phyloP scores from a whole-genome alignment of 2,329 filamentous ascomycete genomes.

The Colletotrichum truncatum region DNA sequence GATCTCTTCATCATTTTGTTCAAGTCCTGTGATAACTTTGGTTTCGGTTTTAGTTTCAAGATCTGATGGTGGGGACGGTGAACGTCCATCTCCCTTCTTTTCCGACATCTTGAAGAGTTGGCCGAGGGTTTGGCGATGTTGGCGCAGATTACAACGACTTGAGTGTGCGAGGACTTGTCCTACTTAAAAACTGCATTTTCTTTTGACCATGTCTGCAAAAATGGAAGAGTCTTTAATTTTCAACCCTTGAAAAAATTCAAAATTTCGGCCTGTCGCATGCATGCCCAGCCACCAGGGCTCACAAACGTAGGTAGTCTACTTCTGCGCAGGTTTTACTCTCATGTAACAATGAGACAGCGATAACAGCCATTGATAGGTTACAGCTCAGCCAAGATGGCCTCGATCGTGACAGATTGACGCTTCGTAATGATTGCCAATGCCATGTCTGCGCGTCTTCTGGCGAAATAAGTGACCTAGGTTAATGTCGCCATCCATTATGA shows the following conservation, averaged over 20 bases:
- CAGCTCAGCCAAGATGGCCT: neutral
- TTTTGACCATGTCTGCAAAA: too few species aligned
- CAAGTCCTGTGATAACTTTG: neutral
- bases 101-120: neutral
- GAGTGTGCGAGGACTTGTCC: neutral
- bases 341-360: neutral
- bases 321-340: neutral
- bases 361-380: neutral
- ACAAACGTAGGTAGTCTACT: too few species aligned
- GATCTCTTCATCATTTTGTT: constrained; percentile 13
- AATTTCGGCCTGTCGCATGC: neutral
- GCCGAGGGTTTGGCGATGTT: too few species aligned
- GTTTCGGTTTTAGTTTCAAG: neutral
- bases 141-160: too few species aligned
- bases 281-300: neutral
- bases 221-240: too few species aligned
- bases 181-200: neutral
- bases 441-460: neutral
- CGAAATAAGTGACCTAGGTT: too few species aligned
- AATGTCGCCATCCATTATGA: neutral
- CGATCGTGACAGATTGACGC: neutral
- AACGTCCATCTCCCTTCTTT: neutral
- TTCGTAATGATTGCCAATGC: neutral
- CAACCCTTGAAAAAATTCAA: too few species aligned
- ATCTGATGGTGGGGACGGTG: neutral